These are phyloP conservation scores for Oemleria cerasiformis DNA, from an alignment of 306 rosid species.

Conservation along the genomic window DNA sequence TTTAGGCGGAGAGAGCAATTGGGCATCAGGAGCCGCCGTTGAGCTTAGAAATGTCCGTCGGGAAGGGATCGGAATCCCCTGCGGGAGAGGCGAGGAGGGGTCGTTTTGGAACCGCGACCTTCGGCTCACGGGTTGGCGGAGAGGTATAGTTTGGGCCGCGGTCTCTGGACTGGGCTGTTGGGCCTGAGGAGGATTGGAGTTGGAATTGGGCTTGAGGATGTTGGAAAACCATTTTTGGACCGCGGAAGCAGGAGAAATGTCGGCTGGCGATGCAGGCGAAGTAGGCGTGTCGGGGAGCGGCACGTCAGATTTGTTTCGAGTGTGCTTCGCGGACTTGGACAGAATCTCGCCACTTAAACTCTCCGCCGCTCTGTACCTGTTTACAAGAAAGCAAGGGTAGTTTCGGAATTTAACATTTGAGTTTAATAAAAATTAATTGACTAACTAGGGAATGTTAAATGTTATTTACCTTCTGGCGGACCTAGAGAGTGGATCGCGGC, in stretches of 20 bases:
- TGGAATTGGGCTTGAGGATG: conserved; percentile 43
- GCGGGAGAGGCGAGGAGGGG: conserved; percentile 48
- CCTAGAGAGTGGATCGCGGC: conserved; percentile 58
- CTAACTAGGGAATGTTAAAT: background rate
- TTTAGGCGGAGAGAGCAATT: conserved; percentile 69
- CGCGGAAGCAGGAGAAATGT: conserved; percentile 42
- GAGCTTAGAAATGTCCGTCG: conserved; percentile 34
- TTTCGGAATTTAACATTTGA: background rate
- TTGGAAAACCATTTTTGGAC: conserved; percentile 66
- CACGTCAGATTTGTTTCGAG: conserved; percentile 55
- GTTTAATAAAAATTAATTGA: too few relatives aligned
- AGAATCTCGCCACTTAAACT: conserved; percentile 73
- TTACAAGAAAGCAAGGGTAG: background rate
- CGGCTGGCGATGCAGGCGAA: background rate
- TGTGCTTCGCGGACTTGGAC: conserved; percentile 52
- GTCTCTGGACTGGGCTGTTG: conserved; percentile 22
- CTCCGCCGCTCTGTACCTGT: conserved; percentile 48
- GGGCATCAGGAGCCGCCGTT: conserved; percentile 22
- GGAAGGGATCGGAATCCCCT: conserved; percentile 37
- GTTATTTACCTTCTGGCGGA: conserved; percentile 70
- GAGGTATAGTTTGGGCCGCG: conserved; percentile 38
- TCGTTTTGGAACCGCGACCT: conserved; percentile 67
- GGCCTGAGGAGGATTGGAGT: conserved; percentile 23
- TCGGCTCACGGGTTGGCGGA: conserved; percentile 41
- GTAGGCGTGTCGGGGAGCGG: background rate